Conservation (phyloP, 306 rosid species). For the Begonia fuchsioides region DNA sequence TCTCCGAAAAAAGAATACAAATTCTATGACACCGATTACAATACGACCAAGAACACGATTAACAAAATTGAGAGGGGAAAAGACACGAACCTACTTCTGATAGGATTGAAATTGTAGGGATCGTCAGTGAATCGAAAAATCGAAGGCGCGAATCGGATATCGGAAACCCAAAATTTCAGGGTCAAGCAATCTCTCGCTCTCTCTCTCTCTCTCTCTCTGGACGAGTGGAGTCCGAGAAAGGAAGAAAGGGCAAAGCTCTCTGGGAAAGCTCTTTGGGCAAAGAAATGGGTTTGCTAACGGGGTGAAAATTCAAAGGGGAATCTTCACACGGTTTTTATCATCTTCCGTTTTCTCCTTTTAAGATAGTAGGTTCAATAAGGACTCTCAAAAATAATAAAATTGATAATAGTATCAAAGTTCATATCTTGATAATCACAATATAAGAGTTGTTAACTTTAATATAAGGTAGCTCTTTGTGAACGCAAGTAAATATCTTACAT, state of each 20-base stretch:
- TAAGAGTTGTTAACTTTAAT: too few species aligned
- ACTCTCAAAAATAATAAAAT: too few species aligned
- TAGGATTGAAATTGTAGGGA: not conserved
- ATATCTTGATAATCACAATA: too few species aligned
- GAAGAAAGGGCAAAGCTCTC: not conserved
- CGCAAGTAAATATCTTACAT: too few species aligned
- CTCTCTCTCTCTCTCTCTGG: constrained; percentile 1
- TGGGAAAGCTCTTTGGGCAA: too few species aligned
- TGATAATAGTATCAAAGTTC: too few species aligned
- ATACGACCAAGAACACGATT: not conserved
- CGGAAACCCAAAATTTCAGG: constrained; percentile 34
- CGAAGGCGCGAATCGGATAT: not conserved
- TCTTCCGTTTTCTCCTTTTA: too few species aligned
- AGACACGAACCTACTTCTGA: constrained; percentile 19
- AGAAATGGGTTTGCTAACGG: not conserved
- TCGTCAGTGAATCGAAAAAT: not conserved
- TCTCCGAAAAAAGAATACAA: not conserved
- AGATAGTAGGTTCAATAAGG: too few species aligned
- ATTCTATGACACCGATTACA: not conserved
- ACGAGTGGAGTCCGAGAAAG: not conserved
- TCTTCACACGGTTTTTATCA: too few species aligned
- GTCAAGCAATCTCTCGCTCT: constrained; percentile 18
- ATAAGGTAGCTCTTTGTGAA: too few species aligned
- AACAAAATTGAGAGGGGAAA: not conserved
- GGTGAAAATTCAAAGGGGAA: too few species aligned